Evolutionary conservation across 805 yeast genomes (phyloP).

Genomic region (Tetrapisispora iriomotensis): DNA sequence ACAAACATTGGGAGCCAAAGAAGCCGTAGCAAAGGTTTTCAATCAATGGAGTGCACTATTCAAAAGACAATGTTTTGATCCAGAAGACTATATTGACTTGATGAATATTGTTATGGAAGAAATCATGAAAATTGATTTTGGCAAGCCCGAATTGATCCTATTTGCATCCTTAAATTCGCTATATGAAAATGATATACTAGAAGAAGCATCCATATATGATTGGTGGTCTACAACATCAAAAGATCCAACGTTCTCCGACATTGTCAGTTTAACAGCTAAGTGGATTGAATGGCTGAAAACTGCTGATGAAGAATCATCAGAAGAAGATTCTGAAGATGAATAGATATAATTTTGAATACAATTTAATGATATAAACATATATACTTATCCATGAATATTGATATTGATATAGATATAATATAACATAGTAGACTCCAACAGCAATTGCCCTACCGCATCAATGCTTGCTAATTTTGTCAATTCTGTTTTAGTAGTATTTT

Average conservation of each 20-base stretch:
- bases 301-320: conserved; percentile 55
- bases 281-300: conserved; percentile 83
- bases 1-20: conserved; percentile 63
- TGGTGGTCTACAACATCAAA: conserved; percentile 63
- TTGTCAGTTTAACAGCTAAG: conserved; percentile 49
- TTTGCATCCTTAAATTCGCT: conserved; percentile 43
- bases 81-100: conserved; percentile 68
- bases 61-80: conserved; percentile 75
- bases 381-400: no score
- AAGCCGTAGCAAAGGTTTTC: conserved; percentile 69
- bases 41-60: conserved; percentile 74
- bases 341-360: conserved; percentile 6
- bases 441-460: no score
- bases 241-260: conserved; percentile 37
- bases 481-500: no score
- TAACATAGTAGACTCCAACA: no score
- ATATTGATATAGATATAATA: no score
- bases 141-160: conserved; percentile 28
- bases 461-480: no score
- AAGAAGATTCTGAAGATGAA: conserved; percentile 44
- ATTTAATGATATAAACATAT: not conserved
- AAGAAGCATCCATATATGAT: conserved; percentile 63
- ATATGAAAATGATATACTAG: conserved; percentile 74
- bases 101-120: conserved; percentile 35
- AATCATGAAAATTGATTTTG: conserved; percentile 18